These are phyloP conservation scores for Dipteronia sinensis DNA, from an alignment of 345 rosid genomes.

Conservation along the genomic window DNA sequence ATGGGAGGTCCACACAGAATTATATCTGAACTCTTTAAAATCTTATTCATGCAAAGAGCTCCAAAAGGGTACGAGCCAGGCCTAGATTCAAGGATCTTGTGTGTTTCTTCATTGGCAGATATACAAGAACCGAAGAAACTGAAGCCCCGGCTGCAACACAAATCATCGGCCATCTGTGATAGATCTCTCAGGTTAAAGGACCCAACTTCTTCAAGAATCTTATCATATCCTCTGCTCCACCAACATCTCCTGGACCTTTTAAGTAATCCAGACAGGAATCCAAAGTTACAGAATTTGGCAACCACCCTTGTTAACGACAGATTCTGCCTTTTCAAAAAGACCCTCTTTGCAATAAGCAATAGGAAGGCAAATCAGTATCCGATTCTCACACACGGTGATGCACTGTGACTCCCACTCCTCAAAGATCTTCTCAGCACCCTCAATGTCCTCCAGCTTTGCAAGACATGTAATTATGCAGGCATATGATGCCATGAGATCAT, in stretches of 20 bases:
- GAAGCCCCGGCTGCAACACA: slow-evolving; percentile 22
- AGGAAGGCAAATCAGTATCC: slow-evolving; percentile 27
- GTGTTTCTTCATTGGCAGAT: slow-evolving; percentile 24
- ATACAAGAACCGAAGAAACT: slow-evolving; percentile 17
- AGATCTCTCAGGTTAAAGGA: slow-evolving; percentile 18
- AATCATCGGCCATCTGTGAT: slow-evolving; percentile 25
- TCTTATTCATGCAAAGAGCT: background rate
- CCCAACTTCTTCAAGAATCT: slow-evolving; percentile 15
- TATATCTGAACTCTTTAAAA: too few relatives aligned
- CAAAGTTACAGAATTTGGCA: slow-evolving; percentile 7
- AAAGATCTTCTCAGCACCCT: slow-evolving; percentile 37
- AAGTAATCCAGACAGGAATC: slow-evolving; percentile 32
- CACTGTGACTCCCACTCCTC: slow-evolving; percentile 29
- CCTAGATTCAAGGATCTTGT: slow-evolving; percentile 8
- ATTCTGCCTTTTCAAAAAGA: slow-evolving; percentile 30
- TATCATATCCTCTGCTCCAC: slow-evolving; percentile 20
- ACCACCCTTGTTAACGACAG: slow-evolving; percentile 28
- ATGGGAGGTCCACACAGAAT: too few relatives aligned
- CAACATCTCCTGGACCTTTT: slow-evolving; percentile 26
- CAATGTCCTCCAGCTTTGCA: slow-evolving; percentile 30
- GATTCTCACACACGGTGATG: slow-evolving; percentile 15
- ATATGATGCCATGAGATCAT: background rate
- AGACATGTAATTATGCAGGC: slow-evolving; percentile 24
- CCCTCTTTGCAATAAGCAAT: slow-evolving; percentile 30
- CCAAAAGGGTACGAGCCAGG: background rate